Conservation (phyloP, 2,329 filamentous ascomycete genomes). For the Herpomyces periplanetae region DNA sequence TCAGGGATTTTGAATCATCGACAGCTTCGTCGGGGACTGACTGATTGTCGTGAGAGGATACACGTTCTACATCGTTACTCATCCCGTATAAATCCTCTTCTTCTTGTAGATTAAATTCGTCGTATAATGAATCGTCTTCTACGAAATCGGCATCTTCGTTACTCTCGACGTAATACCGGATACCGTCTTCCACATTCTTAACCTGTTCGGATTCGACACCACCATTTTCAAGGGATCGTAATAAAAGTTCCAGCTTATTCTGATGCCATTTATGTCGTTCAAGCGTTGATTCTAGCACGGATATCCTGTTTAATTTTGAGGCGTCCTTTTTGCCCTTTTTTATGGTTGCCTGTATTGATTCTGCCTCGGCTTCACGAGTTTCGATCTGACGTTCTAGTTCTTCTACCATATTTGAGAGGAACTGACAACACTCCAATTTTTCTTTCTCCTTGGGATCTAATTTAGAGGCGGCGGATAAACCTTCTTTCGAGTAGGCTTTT, state of each 20-base stretch:
- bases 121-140: conserved; percentile 78
- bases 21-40: conserved; percentile 49
- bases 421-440: conserved; percentile 53
- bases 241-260: conserved; percentile 55
- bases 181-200: conserved; percentile 52
- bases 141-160: conserved; percentile 59
- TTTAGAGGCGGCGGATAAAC: conserved; percentile 56
- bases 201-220: conserved; percentile 59
- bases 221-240: conserved; percentile 65
- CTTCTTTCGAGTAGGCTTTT: conserved; percentile 95
- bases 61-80: conserved; percentile 35
- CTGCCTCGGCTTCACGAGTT: conserved; percentile 53
- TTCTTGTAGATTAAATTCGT: conserved; percentile 63
- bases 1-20: conserved; percentile 19
- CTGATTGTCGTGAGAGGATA: conserved; percentile 78
- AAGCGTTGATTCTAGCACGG: conserved; percentile 41
- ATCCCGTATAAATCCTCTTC: conserved; percentile 66
- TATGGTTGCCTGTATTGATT: conserved; percentile 45
- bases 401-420: conserved; percentile 51
- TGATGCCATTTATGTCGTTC: conserved; percentile 94
- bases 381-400: conserved; percentile 82
- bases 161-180: conserved; percentile 75
- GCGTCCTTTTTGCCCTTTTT: conserved; percentile 79
- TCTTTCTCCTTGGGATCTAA: conserved; percentile 93
- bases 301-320: conserved; percentile 47